phyloP scores from a whole-genome alignment of 1,139 yeast genomes.

The Chernovozyma aurita region DNA sequence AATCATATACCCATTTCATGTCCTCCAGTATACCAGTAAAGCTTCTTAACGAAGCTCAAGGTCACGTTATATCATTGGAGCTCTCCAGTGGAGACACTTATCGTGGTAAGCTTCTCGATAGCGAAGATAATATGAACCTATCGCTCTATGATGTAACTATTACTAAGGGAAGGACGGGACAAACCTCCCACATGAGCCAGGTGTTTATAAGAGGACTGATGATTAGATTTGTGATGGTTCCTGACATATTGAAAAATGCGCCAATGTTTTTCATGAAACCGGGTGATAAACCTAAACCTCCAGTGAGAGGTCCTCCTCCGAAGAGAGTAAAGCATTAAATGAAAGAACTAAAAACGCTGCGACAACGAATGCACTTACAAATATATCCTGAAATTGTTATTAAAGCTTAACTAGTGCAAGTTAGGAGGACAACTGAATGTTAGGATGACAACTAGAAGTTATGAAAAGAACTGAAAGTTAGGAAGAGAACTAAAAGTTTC shows the following conservation, averaged over 20 bases:
- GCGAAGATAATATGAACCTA: conserved; percentile 92
- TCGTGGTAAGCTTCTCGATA: conserved; percentile 78
- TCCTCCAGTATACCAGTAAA: conserved; percentile 79
- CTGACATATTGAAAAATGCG: conserved; percentile 83
- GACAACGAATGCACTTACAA: no score
- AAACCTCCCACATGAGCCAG: conserved; percentile 72
- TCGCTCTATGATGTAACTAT: conserved; percentile 80
- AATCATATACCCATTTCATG: no score
- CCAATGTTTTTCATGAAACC: conserved; percentile 73
- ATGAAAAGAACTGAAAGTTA: no score
- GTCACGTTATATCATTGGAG: conserved; percentile 82
- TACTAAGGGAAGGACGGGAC: conserved; percentile 65
- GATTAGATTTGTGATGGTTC: conserved; percentile 77
- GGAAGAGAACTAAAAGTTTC: no score
- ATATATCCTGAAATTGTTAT: no score
- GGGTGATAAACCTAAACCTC: conserved; percentile 66
- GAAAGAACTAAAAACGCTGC: no score
- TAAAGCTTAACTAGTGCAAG: no score
- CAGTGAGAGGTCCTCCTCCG: conserved; percentile 59
- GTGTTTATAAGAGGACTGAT: conserved; percentile 92
- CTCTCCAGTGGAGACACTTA: conserved; percentile 82
- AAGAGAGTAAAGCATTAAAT: conserved; percentile 15
- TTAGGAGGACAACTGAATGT: no score
- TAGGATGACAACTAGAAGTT: no score
- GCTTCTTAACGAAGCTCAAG: conserved; percentile 83